These are phyloP conservation scores for Fusarium caatingaense DNA, from an alignment of 2,329 filamentous ascomycete species.

Conservation along the genomic window DNA sequence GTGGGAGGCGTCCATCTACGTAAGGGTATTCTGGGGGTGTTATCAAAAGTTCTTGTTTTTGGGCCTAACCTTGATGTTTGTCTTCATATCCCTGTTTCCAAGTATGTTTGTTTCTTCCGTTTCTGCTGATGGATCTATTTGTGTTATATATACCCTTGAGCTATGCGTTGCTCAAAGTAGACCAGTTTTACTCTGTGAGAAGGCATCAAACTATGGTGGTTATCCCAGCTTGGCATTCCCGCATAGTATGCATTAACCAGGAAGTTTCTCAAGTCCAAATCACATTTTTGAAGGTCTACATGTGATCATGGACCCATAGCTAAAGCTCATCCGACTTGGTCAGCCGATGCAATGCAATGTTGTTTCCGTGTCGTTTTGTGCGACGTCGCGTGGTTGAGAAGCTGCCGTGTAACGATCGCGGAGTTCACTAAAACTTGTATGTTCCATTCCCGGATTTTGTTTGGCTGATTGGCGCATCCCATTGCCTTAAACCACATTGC, in stretches of 20 bases:
- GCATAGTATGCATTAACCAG: slow-evolving; percentile 1
- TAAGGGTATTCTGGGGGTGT: slow-evolving; percentile 37
- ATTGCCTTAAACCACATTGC: slow-evolving; percentile 1
- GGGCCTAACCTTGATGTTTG: slow-evolving; percentile 36
- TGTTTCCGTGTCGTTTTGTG: slow-evolving; percentile 13
- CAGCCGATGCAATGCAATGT: slow-evolving; percentile 14
- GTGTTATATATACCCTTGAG: slow-evolving; percentile 25
- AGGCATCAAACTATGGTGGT: background rate
- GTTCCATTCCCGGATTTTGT: background rate
- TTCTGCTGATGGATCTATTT: slow-evolving; percentile 19
- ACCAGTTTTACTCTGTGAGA: slow-evolving; percentile 14
- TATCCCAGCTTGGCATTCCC: background rate
- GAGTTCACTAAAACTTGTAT: slow-evolving; percentile 14
- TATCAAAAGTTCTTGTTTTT: slow-evolving; percentile 45
- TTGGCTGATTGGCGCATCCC: slow-evolving; percentile 9
- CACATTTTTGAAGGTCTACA: background rate
- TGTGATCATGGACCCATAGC: background rate
- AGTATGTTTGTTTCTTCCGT: slow-evolving; percentile 10
- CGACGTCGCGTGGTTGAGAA: slow-evolving; percentile 3
- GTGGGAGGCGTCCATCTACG: slow-evolving; percentile 48
- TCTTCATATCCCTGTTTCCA: slow-evolving; percentile 16
- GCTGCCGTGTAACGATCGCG: slow-evolving; percentile 25
- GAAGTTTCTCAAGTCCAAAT: background rate
- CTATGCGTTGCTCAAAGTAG: slow-evolving; percentile 7
- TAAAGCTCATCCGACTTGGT: slow-evolving; percentile 7